phyloP scores from a whole-genome alignment of 2,329 filamentous ascomycete genomes.

The Chrysoporthe cubensis region DNA sequence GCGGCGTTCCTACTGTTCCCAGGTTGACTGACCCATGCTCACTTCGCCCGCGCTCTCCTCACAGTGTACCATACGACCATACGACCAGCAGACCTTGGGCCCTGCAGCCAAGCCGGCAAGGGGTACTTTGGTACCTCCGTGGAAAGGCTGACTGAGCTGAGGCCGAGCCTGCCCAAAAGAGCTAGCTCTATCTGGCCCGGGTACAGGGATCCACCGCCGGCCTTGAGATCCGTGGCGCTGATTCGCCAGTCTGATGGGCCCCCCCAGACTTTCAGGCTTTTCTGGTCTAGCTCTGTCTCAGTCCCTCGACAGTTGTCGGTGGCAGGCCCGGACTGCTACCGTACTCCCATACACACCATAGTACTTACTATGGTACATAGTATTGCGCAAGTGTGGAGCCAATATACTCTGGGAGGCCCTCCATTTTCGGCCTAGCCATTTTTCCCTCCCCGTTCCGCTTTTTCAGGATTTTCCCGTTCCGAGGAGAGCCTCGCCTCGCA shows the following conservation, averaged over 20 bases:
- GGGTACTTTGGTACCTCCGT: constrained; percentile 1
- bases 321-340: not conserved
- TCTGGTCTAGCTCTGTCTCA: constrained; percentile 20
- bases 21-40: constrained; percentile 7
- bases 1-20: constrained; percentile 15
- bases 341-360: too few relatives aligned
- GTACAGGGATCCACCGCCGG: not conserved
- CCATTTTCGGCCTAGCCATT: constrained; percentile 5
- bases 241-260: constrained; percentile 4
- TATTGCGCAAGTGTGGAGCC: constrained; percentile 7
- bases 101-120: not conserved
- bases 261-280: constrained; percentile 10
- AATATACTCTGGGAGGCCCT: not conserved
- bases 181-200: not conserved
- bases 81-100: not conserved
- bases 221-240: not conserved
- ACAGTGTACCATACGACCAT: constrained; percentile 9
- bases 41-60: constrained; percentile 4
- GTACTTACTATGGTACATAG: not conserved
- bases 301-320: not conserved
- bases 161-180: constrained; percentile 3
- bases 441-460: constrained; percentile 1
- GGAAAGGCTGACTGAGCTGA: constrained; percentile 11
- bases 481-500: constrained; percentile 6
- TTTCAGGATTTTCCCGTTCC: constrained; percentile 16